Percentiles rank a stretch among this genome's conserved stretches.
phyloP scores from a whole-genome alignment of 768 basidiomycete species.

The Pulveroboletus ravenelii region DNA sequence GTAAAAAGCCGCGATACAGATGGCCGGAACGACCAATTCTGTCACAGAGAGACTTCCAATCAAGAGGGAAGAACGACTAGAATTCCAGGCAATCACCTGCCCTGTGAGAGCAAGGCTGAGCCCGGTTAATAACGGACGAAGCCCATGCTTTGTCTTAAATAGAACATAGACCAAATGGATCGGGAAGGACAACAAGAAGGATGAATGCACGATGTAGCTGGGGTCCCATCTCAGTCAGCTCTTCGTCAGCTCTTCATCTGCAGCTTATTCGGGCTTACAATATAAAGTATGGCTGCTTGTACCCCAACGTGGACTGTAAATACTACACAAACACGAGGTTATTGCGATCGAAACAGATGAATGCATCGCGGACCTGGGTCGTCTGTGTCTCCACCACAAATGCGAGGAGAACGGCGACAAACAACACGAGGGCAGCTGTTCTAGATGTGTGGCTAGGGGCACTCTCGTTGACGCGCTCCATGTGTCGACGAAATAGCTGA shows the following conservation, averaged over 20 bases:
- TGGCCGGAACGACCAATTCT: constrained; percentile 33
- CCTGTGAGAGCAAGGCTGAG: constrained; percentile 46
- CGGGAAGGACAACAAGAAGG: constrained; percentile 75
- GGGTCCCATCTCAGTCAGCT: constrained; percentile 1
- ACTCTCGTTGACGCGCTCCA: constrained; percentile 4
- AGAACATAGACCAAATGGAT: constrained; percentile 70
- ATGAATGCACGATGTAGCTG: constrained; percentile 86
- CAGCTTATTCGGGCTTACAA: constrained; percentile 50
- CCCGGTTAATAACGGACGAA: constrained; percentile 45
- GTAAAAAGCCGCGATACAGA: constrained; percentile 38
- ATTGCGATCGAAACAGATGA: neutral
- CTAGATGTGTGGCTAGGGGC: constrained; percentile 24
- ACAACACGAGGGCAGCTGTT: constrained; percentile 47
- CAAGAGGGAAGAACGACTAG: constrained; percentile 1
- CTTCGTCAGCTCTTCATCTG: neutral
- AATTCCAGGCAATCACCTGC: constrained; percentile 16
- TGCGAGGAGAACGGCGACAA: constrained; percentile 55
- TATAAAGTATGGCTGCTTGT: constrained; percentile 84
- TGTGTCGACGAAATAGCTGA: neutral
- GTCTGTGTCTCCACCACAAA: constrained; percentile 77
- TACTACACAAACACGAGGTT: constrained; percentile 44
- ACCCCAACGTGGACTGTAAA: constrained; percentile 71
- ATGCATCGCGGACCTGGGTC: constrained; percentile 52
- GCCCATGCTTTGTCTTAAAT: constrained; percentile 43
- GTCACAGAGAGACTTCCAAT: constrained; percentile 22